phyloP scores from a whole-genome alignment of 257 asterid species.

The Capsicum baccatum region DNA sequence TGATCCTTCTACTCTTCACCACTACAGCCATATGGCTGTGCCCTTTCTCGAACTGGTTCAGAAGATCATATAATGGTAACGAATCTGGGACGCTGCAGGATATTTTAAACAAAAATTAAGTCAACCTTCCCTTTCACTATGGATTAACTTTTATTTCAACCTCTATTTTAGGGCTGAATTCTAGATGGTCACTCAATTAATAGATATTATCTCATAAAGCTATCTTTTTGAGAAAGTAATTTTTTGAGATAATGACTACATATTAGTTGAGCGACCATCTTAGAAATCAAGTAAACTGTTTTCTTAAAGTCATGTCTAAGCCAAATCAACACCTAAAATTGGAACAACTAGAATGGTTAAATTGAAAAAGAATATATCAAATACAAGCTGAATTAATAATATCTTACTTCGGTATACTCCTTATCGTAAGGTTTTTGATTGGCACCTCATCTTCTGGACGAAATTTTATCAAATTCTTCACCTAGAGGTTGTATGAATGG shows the following conservation, averaged over 20 bases:
- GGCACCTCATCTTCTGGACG: constrained; percentile 61
- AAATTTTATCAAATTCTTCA: constrained; percentile 60
- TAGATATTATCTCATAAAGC: too few relatives aligned
- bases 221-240: background rate
- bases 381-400: background rate
- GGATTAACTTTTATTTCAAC: background rate
- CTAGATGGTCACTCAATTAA: background rate
- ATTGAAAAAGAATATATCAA: background rate
- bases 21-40: constrained; percentile 75
- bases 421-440: constrained; percentile 50
- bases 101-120: background rate
- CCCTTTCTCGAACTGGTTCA: constrained; percentile 63
- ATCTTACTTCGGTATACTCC: constrained; percentile 66
- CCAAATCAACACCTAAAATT: background rate
- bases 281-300: too few relatives aligned
- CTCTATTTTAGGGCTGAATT: background rate
- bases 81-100: constrained; percentile 51
- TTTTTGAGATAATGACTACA: background rate
- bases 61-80: constrained; percentile 59
- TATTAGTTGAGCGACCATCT: background rate
- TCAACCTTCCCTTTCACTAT: background rate
- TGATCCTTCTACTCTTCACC: constrained; percentile 40
- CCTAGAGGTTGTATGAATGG: constrained; percentile 36
- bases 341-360: background rate
- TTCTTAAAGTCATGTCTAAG: background rate